A percentile compares a stretch with the other conserved stretches of the same genome.
Conservation (phyloP, 495 filamentous ascomycete species). For the Hypoxylon perforatum region DNA sequence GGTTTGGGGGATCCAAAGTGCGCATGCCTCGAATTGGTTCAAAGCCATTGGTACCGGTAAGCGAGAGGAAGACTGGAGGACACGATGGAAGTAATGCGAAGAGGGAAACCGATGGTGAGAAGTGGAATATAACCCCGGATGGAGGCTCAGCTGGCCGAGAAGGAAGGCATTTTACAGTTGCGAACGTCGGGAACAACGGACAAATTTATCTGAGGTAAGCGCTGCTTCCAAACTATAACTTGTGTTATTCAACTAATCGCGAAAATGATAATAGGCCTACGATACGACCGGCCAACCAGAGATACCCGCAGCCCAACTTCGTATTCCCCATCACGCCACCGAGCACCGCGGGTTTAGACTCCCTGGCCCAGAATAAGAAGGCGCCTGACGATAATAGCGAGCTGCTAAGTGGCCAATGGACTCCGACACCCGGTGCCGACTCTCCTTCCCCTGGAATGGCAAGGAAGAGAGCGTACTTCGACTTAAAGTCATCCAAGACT, state of each 20-base stretch:
- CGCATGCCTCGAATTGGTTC: constrained; percentile 45
- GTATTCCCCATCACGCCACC: constrained; percentile 69
- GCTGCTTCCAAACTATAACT: constrained; percentile 12
- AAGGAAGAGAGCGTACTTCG: constrained; percentile 46
- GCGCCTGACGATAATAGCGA: constrained; percentile 57
- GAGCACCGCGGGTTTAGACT: constrained; percentile 64
- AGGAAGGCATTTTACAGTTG: constrained; percentile 89
- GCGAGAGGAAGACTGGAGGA: constrained; percentile 52
- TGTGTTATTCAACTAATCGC: constrained; percentile 18
- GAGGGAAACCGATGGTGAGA: constrained; percentile 49
- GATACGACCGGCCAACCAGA: constrained; percentile 66
- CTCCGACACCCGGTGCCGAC: constrained; percentile 46
- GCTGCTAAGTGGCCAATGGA: constrained; percentile 51
- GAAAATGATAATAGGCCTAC: constrained; percentile 61
- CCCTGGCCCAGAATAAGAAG: constrained; percentile 49
- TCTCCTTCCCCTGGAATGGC: constrained; percentile 45
- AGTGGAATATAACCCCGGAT: constrained; percentile 62
- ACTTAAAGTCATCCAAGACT: constrained; percentile 33
- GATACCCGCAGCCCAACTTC: constrained; percentile 68
- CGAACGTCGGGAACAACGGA: constrained; percentile 93
- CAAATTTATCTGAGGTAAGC: constrained; percentile 92
- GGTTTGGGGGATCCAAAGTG: constrained; percentile 42
- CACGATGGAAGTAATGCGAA: constrained; percentile 52
- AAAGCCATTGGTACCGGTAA: constrained; percentile 56
- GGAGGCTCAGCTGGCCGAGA: constrained; percentile 63